Evolutionary conservation across 2,329 filamentous ascomycete genomes (phyloP), one percentile per base, ranked within the genome.

Genomic region (Alternaria atra): DNA sequence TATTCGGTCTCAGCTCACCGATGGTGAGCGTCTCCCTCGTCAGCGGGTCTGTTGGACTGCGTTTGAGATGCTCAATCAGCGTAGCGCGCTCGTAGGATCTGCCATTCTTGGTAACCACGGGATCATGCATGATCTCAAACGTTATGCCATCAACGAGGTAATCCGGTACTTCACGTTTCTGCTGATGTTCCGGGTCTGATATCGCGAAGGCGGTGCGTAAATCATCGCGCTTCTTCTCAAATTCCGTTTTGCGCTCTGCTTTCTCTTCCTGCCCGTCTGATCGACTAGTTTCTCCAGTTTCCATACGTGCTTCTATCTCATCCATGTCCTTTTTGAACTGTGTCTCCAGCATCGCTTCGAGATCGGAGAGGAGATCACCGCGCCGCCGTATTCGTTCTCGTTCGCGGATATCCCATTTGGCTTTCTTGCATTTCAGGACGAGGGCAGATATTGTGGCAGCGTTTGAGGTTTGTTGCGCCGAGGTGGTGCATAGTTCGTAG

Each of bases 1-100:
- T 84, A 76, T 98, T 98, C 0, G 92, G 90, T 42, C 93, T 84
- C 55, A 98, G 78, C 44, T 97, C 93, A 1, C 84, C 81, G 1
- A 87, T 83, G 0, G 80, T 80, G 50, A 97, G 84, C 0, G 90
- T 88, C 64, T 93, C 90, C 42, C 94, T 85, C 0, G 94, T 97
- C 35, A 98, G 78, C 0, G 95, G 95, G 76, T 99, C 95, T 13
- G 87, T 91, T 0, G 85, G 84, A 34, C 87, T 87, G 23, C 91
- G 85, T 71, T 91, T 90, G 27, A 99, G 84, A 75, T 97, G 93
- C 78, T 97, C 93, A 73, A 93, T 84, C 62, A 99, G 90, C 15
- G 91, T 91, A 0, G 91, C 85, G 42, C 94, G 87, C 77, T 98
- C 95, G 76, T 97, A 99, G 1, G 91, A 95, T 66, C 94, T 91